A percentile compares a stretch with the other conserved stretches of the same genome.
These are phyloP conservation scores for Penicillium turbatum DNA, from an alignment of 495 filamentous ascomycete genomes.

Conservation along the genomic window DNA sequence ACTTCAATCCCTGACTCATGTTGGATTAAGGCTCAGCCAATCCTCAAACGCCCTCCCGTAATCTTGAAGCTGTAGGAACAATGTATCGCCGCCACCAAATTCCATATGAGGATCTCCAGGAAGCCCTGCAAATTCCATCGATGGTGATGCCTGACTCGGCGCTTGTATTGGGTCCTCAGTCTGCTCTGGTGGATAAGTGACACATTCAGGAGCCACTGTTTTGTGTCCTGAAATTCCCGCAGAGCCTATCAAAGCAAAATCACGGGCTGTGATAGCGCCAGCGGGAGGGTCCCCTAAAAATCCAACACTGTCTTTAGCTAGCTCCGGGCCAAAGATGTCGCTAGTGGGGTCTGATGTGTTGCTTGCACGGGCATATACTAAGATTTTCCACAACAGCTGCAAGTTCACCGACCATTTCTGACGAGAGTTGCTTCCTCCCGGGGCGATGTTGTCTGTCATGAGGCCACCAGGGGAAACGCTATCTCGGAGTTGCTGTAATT, in stretches of 20 bases:
- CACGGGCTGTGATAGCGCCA: constrained; percentile 22
- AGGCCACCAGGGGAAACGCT: constrained; percentile 25
- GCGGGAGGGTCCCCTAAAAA: constrained; percentile 3
- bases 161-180: constrained; percentile 17
- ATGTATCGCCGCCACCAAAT: constrained; percentile 17
- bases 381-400: constrained; percentile 30
- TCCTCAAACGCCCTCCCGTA: constrained; percentile 34
- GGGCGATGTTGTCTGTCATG: constrained; percentile 1
- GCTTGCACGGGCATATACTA: constrained; percentile 31
- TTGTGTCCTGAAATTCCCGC: constrained; percentile 35
- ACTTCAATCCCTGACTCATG: background rate
- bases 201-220: constrained; percentile 30
- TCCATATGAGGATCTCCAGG: constrained; percentile 18
- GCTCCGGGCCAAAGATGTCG: constrained; percentile 26
- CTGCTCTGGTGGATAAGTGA: constrained; percentile 32
- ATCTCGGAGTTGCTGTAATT: constrained; percentile 28
- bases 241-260: constrained; percentile 33
- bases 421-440: background rate
- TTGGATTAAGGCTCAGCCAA: constrained; percentile 28
- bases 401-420: constrained; percentile 30
- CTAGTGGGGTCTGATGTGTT: constrained; percentile 10
- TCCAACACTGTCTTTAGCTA: constrained; percentile 20
- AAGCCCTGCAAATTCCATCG: constrained; percentile 13
- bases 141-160: constrained; percentile 1
- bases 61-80: constrained; percentile 30